Base-by-base conservation (phyloP, 345 rosid genomes). In the Chamaenerion angustifolium region DNA sequence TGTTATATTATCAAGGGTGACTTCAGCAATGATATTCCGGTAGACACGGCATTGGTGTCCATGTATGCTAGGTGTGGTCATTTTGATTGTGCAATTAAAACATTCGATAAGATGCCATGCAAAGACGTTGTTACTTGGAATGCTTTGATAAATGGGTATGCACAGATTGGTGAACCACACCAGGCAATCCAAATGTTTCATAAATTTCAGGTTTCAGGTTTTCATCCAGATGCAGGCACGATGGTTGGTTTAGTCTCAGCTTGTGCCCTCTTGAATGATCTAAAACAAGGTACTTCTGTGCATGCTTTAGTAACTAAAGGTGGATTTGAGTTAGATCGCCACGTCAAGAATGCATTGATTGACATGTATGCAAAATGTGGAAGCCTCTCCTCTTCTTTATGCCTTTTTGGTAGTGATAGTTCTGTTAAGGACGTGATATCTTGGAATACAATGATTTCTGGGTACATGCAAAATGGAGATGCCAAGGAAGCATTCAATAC, bases 361-460 rank as follows among this genome's bases (percentile, higher is more conserved):
- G 77, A 74, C 59, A 76, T 78, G 81, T 66, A 78, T 51, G 64
- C 69, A 62, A 81, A 78, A 64, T 78, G 78, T 49, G 74, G 78
- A 12, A 61, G 70, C 56, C 70, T 72, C 31, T 17, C 72, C 35
- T 59, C 66, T 6, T 78, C 77, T 14, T 64, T 64, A 46, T 56
- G 46, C 65, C 65, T 78, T 66, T 81, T 81, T 65, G 42, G 60
- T 42, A 43, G 45, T 31, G 41, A 53, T 55, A 71, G 62, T 17
- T 78, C 68, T 50, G 54, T 11, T 50, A 76, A 65, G 55, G 68
- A 65, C 44, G 60, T 49, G 19, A 63, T 78, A 17, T 78, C 80
- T 23, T 81, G 85, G 89, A 81, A 81, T 62, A 59, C 72, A 49
- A 67, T 76, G 65, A 78, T 78, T 63, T 59, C 73, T 0, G 85